Percentiles rank a stretch among this genome's conserved stretches.
These are phyloP conservation scores for Tricholoma furcatifolium DNA, from an alignment of 768 basidiomycete genomes.

Conservation along the genomic window DNA sequence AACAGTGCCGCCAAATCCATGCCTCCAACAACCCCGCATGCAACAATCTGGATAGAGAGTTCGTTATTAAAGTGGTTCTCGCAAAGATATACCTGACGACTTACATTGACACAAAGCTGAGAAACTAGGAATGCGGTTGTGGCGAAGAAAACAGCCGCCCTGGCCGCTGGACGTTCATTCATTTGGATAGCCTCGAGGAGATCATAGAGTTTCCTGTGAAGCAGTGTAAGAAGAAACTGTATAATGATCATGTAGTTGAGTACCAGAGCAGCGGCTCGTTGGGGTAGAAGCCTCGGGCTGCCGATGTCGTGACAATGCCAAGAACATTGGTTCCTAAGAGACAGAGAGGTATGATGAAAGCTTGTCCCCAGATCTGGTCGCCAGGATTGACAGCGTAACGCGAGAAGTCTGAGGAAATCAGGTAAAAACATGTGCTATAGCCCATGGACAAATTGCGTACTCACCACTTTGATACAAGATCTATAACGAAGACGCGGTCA, in stretches of 20 bases:
- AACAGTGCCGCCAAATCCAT: conserved; percentile 30
- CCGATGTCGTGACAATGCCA: conserved; percentile 28
- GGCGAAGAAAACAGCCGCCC: conserved; percentile 32
- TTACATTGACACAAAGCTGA: conserved; percentile 28
- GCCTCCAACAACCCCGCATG: conserved; percentile 31
- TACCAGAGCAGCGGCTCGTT: conserved; percentile 29
- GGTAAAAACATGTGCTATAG: not conserved
- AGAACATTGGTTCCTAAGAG: conserved; percentile 29
- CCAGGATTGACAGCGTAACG: conserved; percentile 29
- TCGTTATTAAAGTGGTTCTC: not conserved
- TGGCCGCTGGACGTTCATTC: conserved; percentile 24
- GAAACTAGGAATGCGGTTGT: conserved; percentile 29
- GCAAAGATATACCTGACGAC: not conserved
- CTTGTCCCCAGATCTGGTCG: conserved; percentile 29
- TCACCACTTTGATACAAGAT: conserved; percentile 11
- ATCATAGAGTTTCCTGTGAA: conserved; percentile 29
- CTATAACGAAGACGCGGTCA: not conserved
- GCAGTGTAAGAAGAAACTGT: not conserved
- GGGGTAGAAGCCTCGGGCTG: conserved; percentile 27
- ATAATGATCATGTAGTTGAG: not conserved
- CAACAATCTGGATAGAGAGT: conserved; percentile 19
- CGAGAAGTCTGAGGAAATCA: conserved; percentile 24
- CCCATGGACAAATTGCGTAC: not conserved
- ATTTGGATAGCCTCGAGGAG: conserved; percentile 28
- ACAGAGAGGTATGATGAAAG: conserved; percentile 29